phyloP scores from a whole-genome alignment of 75 land plant species.

The Cunninghamia lanceolata region DNA sequence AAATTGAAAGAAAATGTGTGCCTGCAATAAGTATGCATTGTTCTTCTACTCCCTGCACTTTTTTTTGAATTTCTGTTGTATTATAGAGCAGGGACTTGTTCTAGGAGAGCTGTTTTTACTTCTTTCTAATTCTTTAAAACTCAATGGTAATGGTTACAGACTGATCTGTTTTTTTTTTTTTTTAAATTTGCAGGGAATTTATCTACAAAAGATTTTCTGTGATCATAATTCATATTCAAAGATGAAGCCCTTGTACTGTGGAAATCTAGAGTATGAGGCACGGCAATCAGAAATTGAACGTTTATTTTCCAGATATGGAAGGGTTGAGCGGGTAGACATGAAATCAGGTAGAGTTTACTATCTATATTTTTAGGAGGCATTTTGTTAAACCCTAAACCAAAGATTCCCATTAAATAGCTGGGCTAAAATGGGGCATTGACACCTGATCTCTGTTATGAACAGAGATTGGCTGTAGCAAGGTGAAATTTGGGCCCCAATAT shows the following conservation, averaged over 20 bases:
- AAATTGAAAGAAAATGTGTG: too few species aligned
- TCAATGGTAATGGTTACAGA: neutral
- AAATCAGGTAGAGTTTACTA: slow-evolving; percentile 58
- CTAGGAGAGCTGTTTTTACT: neutral
- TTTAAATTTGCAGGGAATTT: neutral
- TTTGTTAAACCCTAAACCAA: neutral
- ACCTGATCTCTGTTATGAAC: neutral
- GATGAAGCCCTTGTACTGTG: slow-evolving; percentile 82
- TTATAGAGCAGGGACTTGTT: neutral
- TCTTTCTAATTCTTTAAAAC: neutral
- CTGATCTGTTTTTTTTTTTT: neutral
- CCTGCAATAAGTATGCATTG: neutral
- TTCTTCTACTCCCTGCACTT: neutral
- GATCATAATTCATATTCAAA: neutral
- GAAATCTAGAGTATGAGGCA: slow-evolving; percentile 88
- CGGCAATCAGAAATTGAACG: slow-evolving; percentile 82
- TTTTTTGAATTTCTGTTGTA: neutral
- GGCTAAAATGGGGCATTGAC: neutral
- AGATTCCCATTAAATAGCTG: neutral
- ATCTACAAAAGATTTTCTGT: neutral
- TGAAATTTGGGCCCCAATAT: neutral
- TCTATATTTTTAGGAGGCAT: neutral
- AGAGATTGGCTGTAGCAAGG: neutral
- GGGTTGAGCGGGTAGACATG: slow-evolving; percentile 88
- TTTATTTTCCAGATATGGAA: slow-evolving; percentile 74